Conservation (phyloP, 2,329 filamentous ascomycete species). For the Claviceps sp. region DNA sequence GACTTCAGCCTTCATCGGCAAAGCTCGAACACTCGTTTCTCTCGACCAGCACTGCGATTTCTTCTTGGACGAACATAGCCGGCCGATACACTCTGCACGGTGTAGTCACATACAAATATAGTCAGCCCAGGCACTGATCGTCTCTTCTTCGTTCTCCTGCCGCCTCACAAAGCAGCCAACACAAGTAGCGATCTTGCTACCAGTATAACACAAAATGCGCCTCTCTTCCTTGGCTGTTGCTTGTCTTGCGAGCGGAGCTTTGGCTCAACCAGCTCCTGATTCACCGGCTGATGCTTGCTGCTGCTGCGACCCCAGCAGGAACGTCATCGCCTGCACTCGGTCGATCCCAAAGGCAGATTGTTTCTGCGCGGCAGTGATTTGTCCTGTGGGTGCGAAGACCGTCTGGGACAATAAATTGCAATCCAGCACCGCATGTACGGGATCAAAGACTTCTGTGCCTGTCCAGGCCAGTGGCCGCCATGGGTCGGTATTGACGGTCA, state of each 20-base stretch:
- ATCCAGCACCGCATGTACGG: not conserved
- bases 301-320: conserved; percentile 18
- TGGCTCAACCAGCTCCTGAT: conserved; percentile 1
- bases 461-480: not conserved
- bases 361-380: conserved; percentile 14
- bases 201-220: conserved; percentile 8
- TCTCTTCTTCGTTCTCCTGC: no score
- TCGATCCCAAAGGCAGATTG: conserved; percentile 11
- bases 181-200: not conserved
- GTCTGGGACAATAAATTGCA: conserved; percentile 4
- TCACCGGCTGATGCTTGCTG: conserved; percentile 16
- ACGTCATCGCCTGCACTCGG: conserved; percentile 14
- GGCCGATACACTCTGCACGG: no score
- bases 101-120: no score
- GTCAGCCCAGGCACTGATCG: no score
- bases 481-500: not conserved
- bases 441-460: not conserved
- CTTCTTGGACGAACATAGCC: no score
- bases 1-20: no score
- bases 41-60: no score
- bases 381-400: conserved; percentile 11
- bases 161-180: not conserved
- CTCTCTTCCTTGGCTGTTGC: conserved; percentile 9
- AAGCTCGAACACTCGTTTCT: no score
- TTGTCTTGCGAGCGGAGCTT: conserved; percentile 1